Conservation (phyloP, 2,329 filamentous ascomycete genomes). For the Elsinoe batatas region DNA sequence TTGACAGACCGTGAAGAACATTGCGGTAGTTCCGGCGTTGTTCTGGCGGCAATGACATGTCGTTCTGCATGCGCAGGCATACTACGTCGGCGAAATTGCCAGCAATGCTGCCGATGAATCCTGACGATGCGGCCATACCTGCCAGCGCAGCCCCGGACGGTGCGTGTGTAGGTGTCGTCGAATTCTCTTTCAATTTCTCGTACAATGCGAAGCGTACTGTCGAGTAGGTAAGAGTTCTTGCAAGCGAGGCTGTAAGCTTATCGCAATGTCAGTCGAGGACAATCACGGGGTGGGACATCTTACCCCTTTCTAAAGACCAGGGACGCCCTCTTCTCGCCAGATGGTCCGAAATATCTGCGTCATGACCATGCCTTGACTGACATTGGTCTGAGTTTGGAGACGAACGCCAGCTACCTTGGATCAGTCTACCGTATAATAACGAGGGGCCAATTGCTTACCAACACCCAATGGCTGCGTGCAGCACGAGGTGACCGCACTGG, state of each 20-base stretch:
- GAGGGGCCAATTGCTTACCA: slow-evolving; percentile 3
- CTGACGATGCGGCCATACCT: slow-evolving; percentile 17
- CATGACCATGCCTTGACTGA: slow-evolving; percentile 15
- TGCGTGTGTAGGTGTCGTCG: slow-evolving; percentile 18
- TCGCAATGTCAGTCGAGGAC: neutral
- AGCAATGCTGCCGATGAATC: slow-evolving; percentile 17
- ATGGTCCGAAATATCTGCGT: slow-evolving; percentile 15
- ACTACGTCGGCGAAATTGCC: slow-evolving; percentile 21
- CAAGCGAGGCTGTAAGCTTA: slow-evolving; percentile 18
- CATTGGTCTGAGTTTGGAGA: slow-evolving; percentile 15
- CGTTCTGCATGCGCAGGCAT: slow-evolving; percentile 19
- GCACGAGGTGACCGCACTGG: slow-evolving; percentile 18
- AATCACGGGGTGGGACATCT: neutral
- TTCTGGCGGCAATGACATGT: slow-evolving; percentile 16
- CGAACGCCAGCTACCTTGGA: slow-evolving; percentile 13
- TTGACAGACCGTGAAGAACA: slow-evolving; percentile 17
- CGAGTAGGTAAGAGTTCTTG: slow-evolving; percentile 18
- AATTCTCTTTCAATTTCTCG: slow-evolving; percentile 19
- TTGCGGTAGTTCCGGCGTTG: slow-evolving; percentile 19
- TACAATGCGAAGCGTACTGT: slow-evolving; percentile 19
- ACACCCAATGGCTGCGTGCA: slow-evolving; percentile 21
- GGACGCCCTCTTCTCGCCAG: slow-evolving; percentile 17
- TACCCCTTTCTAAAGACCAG: slow-evolving; percentile 20
- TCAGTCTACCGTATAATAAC: neutral
- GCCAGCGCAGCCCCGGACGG: slow-evolving; percentile 17